A percentile compares a stretch with the other conserved stretches of the same genome.
Conservation (phyloP, 2,329 filamentous ascomycete genomes). For the Apiospora pterosperma region DNA sequence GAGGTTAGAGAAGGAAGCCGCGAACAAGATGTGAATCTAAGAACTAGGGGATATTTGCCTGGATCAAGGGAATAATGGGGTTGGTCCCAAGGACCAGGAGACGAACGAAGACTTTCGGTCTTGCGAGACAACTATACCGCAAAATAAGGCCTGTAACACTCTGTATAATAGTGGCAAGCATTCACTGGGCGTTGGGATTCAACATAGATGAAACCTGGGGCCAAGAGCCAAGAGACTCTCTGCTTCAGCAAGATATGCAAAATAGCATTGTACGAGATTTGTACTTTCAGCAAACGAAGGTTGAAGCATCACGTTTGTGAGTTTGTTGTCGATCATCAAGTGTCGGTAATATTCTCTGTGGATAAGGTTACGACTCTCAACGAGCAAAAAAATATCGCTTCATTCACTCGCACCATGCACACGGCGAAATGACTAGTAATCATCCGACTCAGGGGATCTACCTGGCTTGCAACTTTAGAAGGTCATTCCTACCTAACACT, state of each 20-base stretch:
- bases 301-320: not conserved
- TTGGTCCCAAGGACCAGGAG: not conserved
- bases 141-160: not conserved
- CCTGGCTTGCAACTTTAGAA: not conserved
- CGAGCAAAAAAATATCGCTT: not conserved
- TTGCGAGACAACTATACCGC: not conserved
- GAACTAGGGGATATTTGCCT: not conserved
- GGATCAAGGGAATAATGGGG: not conserved
- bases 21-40: conserved; percentile 50
- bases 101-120: not conserved
- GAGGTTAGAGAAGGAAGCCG: conserved; percentile 70
- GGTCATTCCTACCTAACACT: not conserved
- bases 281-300: not conserved
- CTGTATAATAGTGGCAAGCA: not conserved
- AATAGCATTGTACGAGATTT: not conserved
- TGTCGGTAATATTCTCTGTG: not conserved
- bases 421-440: not conserved
- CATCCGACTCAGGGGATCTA: not conserved
- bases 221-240: not conserved
- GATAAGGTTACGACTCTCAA: not conserved
- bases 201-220: not conserved
- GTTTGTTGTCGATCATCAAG: not conserved
- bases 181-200: not conserved
- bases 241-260: not conserved
- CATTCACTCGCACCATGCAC: not conserved